Base-by-base conservation (phyloP, 306 rosid genomes). In the Lotus japonicus region DNA sequence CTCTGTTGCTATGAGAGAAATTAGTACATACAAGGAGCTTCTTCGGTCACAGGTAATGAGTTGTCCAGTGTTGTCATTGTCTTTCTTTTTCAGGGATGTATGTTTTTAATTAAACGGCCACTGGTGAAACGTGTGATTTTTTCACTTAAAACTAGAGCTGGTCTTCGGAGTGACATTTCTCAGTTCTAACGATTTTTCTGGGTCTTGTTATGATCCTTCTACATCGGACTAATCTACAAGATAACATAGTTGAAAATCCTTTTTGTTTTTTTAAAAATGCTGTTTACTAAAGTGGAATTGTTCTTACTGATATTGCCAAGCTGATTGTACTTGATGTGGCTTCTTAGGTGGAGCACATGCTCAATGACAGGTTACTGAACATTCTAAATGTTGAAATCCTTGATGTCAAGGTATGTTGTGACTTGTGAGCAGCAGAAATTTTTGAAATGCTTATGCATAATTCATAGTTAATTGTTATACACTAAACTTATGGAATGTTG, bases 41-140 rank as follows among this genome's bases (percentile, higher is more conserved):
- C 97, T 90, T 72, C 90, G 99, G 12, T 82, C 95, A n/a, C 90
- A 94, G 96, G 99, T 88, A 81, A 59, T 52, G 43, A 48, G n/a
- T 77, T 59, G 43, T 26, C 21, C 49, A 44, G 13, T 42, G 10
- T 52, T 57, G 13, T 21, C 71, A 50, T 3, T 33, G 28, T 17
- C 54, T 69, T 36, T 43, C 64, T 33, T 64, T 17, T 48, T 66
- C 11, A 11, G 70, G 15, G 45, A 45, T 74, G 33, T 41, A 14
- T 23, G 38, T 35, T 53, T 71, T n/a, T 36, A 46, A 17, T 48
- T 36, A 7, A 43, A 53, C 33, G 56, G 44, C 13, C 38, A 31
- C n/a, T 13, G 51, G 10, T 52, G 11, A 69, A 55, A 43, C 23
- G 11, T 68, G 44, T 9, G 58, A 39, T 15, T 45, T 45, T 58